Conservation (phyloP, 2,329 filamentous ascomycete species). For the Sporothrix curviconia region DNA sequence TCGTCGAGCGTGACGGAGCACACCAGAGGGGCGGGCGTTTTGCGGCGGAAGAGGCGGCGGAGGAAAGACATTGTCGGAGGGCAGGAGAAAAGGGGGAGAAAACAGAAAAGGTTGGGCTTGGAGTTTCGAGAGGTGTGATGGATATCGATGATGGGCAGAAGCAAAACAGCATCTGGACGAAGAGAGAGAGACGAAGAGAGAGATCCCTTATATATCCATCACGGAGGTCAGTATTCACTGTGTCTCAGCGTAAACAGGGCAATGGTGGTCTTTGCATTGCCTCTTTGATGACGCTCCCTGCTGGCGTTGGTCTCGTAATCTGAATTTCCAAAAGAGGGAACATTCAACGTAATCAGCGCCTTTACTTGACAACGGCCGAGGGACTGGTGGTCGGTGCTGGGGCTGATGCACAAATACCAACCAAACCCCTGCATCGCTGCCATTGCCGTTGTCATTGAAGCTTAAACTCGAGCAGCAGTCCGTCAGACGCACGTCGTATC, state of each 20-base stretch:
- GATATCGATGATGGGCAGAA: not conserved
- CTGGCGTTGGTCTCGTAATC: not conserved
- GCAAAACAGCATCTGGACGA: too few species aligned
- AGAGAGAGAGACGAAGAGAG: too few species aligned
- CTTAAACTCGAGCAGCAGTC: not conserved
- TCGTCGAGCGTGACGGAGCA: slow-evolving; percentile 27
- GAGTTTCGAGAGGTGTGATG: not conserved
- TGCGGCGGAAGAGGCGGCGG: slow-evolving; percentile 25
- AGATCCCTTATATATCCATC: too few species aligned
- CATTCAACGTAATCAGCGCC: too few species aligned
- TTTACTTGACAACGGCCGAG: too few species aligned
- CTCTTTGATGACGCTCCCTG: not conserved
- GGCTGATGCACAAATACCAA: not conserved
- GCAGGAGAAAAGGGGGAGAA: not conserved
- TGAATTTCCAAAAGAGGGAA: not conserved
- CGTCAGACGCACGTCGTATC: not conserved
- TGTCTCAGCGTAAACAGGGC: too few species aligned
- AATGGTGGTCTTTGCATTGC: not conserved
- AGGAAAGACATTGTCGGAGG: not conserved
- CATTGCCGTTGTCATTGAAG: too few species aligned
- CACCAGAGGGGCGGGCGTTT: slow-evolving; percentile 28
- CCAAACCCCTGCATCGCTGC: too few species aligned
- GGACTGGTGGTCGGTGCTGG: too few species aligned
- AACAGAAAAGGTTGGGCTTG: not conserved
- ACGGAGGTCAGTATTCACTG: too few species aligned